Base-by-base conservation (phyloP, 129 eudicot genomes). In the Silybum marianum region DNA sequence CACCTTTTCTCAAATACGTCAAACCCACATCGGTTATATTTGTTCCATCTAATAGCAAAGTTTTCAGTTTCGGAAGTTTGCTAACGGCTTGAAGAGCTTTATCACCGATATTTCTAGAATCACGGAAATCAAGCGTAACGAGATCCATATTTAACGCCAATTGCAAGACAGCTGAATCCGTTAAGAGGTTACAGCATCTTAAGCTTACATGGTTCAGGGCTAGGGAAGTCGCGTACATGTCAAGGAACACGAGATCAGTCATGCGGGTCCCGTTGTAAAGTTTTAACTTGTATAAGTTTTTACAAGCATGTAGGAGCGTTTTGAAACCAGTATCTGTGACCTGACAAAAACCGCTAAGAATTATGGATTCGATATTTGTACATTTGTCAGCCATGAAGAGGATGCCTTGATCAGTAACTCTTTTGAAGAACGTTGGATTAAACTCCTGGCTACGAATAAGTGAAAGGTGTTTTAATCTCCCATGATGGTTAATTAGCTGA, bases 311-410 rank as follows among this genome's bases (percentile, higher is more conserved):
- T 67, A 95, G 86, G 51, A 95, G 85, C 28, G 99, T 93, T 80
- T 90, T 89, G 82, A 93, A 95, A 16, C 99, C 99, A 48, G 98
- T 93, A 66, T 95, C 99, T 3, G 99, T 93, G 26, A 95, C 98
- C 75, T 91, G 97, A 76, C 97, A 91, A 76, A 95, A 95, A 76
- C 99, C 99, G 12, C 97, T 98, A 76, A 95, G 99, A 80, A 88
- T 89, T 78, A 93, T 95, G 79, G 95, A 90, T 84, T 95, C 99
- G 92, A 95, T 90, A 72, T 67, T 82, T 32, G 90, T 75, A 78
- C 99, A 93, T 77, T 84, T 88, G 81, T 95, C 98, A 76, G 99
- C 97, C 99, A 95, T 93, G 36, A 95, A 88, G 42, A 95, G 95
- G 75, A 95, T 84, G 9, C 98, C 98, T n/a, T 93, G 99, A 83